Conservation (phyloP, 495 filamentous ascomycete species). For the Pyrenula massariospora region DNA sequence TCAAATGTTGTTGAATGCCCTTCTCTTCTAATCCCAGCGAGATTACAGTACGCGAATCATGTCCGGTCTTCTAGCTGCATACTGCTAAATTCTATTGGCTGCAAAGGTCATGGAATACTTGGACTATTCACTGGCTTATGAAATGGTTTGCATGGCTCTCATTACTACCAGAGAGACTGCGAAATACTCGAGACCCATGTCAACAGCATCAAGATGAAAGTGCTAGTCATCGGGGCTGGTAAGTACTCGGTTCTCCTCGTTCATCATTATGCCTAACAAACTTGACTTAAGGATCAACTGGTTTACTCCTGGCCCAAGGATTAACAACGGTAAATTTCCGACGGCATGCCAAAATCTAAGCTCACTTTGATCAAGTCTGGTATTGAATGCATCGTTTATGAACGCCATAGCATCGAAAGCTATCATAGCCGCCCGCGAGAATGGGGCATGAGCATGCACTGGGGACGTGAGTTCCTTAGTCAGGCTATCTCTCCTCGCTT, state of each 20-base stretch:
- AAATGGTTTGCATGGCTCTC: no score
- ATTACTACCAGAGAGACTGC: no score
- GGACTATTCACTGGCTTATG: no score
- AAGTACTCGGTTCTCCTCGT: background rate
- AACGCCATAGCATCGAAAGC: slow-evolving; percentile 20
- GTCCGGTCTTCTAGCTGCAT: no score
- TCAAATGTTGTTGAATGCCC: no score
- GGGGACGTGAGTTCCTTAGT: slow-evolving; percentile 30
- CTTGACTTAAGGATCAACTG: background rate
- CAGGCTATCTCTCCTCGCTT: slow-evolving; percentile 23
- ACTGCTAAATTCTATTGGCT: no score
- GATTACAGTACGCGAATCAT: no score
- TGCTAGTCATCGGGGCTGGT: background rate
- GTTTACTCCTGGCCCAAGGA: slow-evolving; percentile 1
- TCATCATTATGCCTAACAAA: background rate
- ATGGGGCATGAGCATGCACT: slow-evolving; percentile 47
- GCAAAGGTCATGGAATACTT: no score
- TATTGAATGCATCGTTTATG: slow-evolving; percentile 35
- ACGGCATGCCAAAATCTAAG: slow-evolving; percentile 2
- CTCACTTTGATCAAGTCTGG: slow-evolving; percentile 23
- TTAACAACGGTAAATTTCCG: slow-evolving; percentile 5
- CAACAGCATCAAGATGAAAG: no score
- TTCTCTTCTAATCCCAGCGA: no score
- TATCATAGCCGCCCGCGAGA: slow-evolving; percentile 32
- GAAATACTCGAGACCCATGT: no score